These are phyloP conservation scores for Malus hybrid DNA, from an alignment of 331 rosid genomes.

Conservation along the genomic window DNA sequence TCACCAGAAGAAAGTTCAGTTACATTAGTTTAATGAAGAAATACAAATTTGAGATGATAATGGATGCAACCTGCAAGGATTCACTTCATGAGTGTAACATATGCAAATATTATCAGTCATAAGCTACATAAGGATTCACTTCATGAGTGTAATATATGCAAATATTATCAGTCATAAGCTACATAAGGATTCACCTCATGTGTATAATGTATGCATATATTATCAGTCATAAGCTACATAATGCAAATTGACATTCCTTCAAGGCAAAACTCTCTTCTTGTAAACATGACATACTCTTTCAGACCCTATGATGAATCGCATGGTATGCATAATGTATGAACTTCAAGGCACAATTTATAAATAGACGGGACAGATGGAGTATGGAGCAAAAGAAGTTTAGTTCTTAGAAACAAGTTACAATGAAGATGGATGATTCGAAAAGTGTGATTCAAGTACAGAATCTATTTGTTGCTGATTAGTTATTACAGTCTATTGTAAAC, in stretches of 20 bases:
- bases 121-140: background rate
- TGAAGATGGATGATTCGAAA: background rate
- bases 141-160: slow-evolving; percentile 5
- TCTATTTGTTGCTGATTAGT: background rate
- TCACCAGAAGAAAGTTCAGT: slow-evolving; percentile 1
- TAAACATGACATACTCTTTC: background rate
- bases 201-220: no score
- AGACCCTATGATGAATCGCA: background rate
- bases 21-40: background rate
- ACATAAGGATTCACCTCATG: no score
- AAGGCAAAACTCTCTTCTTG: background rate
- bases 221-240: background rate
- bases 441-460: background rate
- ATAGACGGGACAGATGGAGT: background rate
- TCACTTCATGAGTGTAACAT: slow-evolving; percentile 8
- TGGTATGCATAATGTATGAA: no score
- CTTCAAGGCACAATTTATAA: background rate
- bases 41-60: slow-evolving; percentile 1
- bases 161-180: slow-evolving; percentile 8
- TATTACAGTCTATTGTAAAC: background rate
- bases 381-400: background rate
- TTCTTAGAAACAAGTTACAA: background rate
- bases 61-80: background rate
- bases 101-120: slow-evolving; percentile 9
- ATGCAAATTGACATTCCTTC: background rate